These are phyloP conservation scores for Aspergillus saccharolyticus DNA, from an alignment of 495 filamentous ascomycete genomes.

Conservation along the genomic window DNA sequence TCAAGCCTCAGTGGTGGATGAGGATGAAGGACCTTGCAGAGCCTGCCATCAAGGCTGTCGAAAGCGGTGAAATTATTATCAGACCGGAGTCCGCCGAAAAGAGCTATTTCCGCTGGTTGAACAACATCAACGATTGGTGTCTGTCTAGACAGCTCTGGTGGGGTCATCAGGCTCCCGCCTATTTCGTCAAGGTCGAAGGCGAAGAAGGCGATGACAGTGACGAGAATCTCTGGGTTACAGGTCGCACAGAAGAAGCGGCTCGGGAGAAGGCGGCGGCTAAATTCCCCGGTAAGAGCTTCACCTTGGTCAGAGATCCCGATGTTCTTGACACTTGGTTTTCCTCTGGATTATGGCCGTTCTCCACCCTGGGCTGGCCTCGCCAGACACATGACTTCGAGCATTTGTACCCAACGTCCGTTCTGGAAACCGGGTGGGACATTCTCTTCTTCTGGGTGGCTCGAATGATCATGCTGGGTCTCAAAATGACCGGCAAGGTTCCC, in stretches of 20 bases:
- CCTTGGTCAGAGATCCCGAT: conserved; percentile 62
- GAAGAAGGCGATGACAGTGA: conserved; percentile 49
- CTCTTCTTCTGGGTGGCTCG: conserved; percentile 80
- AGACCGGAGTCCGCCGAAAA: conserved; percentile 64
- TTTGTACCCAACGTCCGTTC: conserved; percentile 66
- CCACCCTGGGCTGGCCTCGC: conserved; percentile 75
- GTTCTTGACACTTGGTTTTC: conserved; percentile 83
- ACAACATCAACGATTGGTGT: conserved; percentile 76
- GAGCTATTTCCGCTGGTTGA: conserved; percentile 69
- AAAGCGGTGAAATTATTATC: conserved; percentile 65
- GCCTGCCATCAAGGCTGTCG: conserved; percentile 61
- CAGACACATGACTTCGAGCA: conserved; percentile 61
- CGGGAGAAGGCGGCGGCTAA: conserved; percentile 59
- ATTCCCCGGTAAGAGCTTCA: conserved; percentile 65
- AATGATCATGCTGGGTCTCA: conserved; percentile 78
- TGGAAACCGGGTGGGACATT: conserved; percentile 86
- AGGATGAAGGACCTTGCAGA: conserved; percentile 56
- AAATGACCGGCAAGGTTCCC: conserved; percentile 70
- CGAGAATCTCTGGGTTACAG: conserved; percentile 62
- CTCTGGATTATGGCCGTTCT: conserved; percentile 77
- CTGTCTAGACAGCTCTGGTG: conserved; percentile 80
- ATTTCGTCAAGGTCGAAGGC: conserved; percentile 65
- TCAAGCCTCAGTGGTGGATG: conserved; percentile 81
- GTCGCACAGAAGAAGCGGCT: conserved; percentile 60
- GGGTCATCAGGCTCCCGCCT: conserved; percentile 76